These are phyloP conservation scores for Epichloe gansuensis DNA, from an alignment of 2,329 filamentous ascomycete species.

Conservation along the genomic window DNA sequence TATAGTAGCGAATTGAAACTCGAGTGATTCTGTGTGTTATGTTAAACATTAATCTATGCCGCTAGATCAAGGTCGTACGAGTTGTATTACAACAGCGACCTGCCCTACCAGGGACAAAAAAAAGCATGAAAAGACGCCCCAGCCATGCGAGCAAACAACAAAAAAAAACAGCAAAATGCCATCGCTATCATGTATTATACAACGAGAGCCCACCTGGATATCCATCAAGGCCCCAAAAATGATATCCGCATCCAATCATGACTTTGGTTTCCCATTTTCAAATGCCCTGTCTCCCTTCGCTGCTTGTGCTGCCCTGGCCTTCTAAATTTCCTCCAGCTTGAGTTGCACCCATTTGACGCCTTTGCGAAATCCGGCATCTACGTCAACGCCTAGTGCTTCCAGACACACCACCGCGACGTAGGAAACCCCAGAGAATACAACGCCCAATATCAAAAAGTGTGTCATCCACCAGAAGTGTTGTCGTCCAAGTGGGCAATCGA, in stretches of 20 bases:
- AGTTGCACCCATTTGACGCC: constrained; percentile 10
- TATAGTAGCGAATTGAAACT: too few relatives aligned
- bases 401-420: constrained; percentile 15
- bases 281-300: background rate
- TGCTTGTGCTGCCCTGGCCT: background rate
- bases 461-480: constrained; percentile 94
- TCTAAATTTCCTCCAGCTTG: constrained; percentile 5
- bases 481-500: constrained; percentile 63
- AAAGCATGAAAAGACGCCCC: background rate
- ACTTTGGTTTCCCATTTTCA: constrained; percentile 11
- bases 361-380: constrained; percentile 17
- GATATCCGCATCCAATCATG: constrained; percentile 11
- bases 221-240: background rate
- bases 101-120: background rate
- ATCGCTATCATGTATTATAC: background rate
- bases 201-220: background rate
- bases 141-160: constrained; percentile 3
- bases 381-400: constrained; percentile 21
- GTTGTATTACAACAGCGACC: too few relatives aligned
- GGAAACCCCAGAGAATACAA: constrained; percentile 20
- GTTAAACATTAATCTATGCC: too few relatives aligned
- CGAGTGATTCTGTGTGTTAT: too few relatives aligned
- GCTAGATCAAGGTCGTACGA: too few relatives aligned
- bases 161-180: background rate
- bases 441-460: constrained; percentile 57